Conservation (phyloP, 2,329 filamentous ascomycete species). For the Aspergillus glaucus region DNA sequence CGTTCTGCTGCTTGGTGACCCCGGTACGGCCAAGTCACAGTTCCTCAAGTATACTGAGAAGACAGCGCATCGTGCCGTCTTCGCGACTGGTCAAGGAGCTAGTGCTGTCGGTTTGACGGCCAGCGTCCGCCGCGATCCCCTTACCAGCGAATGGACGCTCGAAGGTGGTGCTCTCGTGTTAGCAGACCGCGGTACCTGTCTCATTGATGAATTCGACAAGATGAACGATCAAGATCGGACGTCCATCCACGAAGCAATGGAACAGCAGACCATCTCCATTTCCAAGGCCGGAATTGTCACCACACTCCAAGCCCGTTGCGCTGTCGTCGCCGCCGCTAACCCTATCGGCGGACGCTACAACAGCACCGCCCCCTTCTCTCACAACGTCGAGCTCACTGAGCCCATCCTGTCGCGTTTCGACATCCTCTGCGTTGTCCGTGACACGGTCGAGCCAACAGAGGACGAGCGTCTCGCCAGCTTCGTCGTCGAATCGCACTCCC, state of each 20-base stretch:
- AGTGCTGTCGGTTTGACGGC: conserved; percentile 96
- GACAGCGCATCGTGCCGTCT: conserved; percentile 92
- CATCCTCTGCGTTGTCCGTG: conserved; percentile 89
- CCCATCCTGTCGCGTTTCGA: conserved; percentile 98
- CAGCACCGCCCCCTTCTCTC: conserved; percentile 87
- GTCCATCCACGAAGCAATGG: conserved; percentile 99
- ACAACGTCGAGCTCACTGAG: conserved; percentile 95
- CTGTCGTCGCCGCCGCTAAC: conserved; percentile 94
- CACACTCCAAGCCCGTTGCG: conserved; percentile 89
- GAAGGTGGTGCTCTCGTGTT: conserved; percentile 94
- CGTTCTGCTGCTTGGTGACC: conserved; percentile 89
- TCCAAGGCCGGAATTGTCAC: conserved; percentile 98
- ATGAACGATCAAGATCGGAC: conserved; percentile 99
- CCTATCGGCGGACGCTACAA: conserved; percentile 96
- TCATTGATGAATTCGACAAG: conserved; percentile 99
- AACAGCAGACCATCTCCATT: conserved; percentile 98
- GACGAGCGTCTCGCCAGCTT: conserved; percentile 92
- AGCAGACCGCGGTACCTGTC: conserved; percentile 86
- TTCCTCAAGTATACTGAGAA: conserved; percentile 97
- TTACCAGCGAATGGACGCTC: conserved; percentile 95
- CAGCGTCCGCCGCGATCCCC: conserved; percentile 86
- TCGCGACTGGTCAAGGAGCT: conserved; percentile 94
- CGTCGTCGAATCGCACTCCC: conserved; percentile 87
- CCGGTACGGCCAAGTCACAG: conserved; percentile 96
- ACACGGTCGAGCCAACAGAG: conserved; percentile 86